phyloP scores from a whole-genome alignment of 257 asterid genomes.

The Penstemon barbatus region DNA sequence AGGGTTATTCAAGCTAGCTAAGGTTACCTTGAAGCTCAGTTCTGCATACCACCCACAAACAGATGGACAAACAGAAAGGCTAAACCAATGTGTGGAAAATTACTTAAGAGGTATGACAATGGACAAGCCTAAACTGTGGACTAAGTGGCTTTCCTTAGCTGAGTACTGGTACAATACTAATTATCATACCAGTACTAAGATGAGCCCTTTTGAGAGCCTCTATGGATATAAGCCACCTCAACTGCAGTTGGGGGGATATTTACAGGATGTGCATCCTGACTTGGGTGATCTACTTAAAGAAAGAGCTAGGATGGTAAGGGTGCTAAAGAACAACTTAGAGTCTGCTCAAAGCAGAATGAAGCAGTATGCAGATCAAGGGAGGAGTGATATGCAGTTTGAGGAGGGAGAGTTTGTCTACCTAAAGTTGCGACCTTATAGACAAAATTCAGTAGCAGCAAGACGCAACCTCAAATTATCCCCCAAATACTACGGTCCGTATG shows the following conservation, averaged over 20 bases:
- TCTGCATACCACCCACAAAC: background rate
- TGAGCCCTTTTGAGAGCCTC: background rate
- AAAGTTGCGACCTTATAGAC: no score
- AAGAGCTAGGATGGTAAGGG: background rate
- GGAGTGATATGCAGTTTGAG: background rate
- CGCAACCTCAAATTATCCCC: no score
- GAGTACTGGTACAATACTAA: background rate
- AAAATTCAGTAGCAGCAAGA: background rate
- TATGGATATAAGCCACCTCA: background rate
- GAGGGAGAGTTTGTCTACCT: background rate
- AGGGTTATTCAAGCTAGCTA: background rate
- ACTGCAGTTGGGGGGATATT: no score
- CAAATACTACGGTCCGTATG: background rate
- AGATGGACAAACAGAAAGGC: no score
- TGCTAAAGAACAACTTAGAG: background rate
- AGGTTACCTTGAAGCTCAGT: background rate
- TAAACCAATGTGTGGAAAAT: no score
- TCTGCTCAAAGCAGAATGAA: background rate
- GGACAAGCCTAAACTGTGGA: background rate
- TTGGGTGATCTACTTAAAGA: background rate
- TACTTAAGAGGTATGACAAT: no score
- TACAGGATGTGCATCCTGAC: no score
- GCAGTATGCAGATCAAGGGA: background rate
- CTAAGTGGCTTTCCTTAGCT: background rate
- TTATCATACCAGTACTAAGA: no score